Evolutionary conservation across 306 rosid species (phyloP).

Genomic region (Cotoneaster glaucophyllus): DNA sequence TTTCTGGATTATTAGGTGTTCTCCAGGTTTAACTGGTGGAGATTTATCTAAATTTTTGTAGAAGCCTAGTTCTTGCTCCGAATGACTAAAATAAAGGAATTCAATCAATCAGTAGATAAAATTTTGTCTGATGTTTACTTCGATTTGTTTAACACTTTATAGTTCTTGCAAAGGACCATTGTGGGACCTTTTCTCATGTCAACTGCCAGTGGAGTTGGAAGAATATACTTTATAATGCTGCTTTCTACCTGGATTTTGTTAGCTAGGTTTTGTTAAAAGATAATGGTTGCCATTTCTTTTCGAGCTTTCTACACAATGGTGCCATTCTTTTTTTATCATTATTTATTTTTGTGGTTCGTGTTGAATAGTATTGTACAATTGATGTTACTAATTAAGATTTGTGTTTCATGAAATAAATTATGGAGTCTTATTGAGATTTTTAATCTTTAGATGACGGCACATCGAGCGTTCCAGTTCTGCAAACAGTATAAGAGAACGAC

Average conservation of each 20-base stretch:
- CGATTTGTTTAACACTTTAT: neutral
- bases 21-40: neutral
- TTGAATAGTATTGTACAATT: neutral
- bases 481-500: slow-evolving; percentile 92
- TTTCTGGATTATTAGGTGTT: neutral
- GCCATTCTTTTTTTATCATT: neutral
- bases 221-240: neutral
- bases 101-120: neutral
- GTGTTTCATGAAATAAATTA: neutral
- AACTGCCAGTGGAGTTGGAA: neutral
- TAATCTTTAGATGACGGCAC: slow-evolving; percentile 87
- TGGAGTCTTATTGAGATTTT: neutral
- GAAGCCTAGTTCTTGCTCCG: neutral
- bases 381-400: neutral
- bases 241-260: neutral
- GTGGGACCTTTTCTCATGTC: neutral
- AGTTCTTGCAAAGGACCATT: neutral
- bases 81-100: neutral
- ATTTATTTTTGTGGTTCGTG: neutral
- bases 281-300: neutral
- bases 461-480: slow-evolving; percentile 98
- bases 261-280: neutral
- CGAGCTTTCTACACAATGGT: neutral
- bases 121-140: neutral
- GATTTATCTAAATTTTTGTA: neutral